Base-by-base conservation (phyloP, 495 filamentous ascomycete species). In the Tuber magnatum region DNA sequence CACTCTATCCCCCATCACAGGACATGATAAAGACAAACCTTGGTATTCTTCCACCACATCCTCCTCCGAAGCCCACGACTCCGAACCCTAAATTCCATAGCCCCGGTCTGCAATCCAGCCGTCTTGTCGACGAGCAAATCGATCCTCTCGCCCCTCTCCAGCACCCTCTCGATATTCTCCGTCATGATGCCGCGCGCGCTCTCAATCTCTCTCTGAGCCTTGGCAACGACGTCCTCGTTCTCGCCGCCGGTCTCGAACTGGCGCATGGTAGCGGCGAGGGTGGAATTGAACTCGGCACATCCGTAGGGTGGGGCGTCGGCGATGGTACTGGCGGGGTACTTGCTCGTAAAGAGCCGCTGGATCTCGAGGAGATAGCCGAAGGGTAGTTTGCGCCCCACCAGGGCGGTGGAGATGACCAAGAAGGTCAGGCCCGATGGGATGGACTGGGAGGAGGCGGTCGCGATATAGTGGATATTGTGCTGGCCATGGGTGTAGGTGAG, bases 1-100 rank as follows among this genome's bases (percentile, higher is more conserved):
- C 51, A 5, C 20, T 51, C 46, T n/a, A 5, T 51, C 22, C 20
- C 22, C 46, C 46, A 8, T 24, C n/a, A 12, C 10, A 14, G 14
- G n/a, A 1, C 9, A 8, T 0, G 51, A 5, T 16, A 28, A 61
- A 12, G 32, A 32, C 71, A 39, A 51, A 94, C 78, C 84, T 96
- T 95, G 32, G 94, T 88, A 85, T 99, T 99, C 91, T 99, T 99
- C 94, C 94, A 99, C 95, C 95, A 99, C 96, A 98, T 98, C 81
- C 89, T 86, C 83, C 95, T 87, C 86, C 94, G 92, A 83, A 99
- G 83, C 0, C 92, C 92, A 43, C 85, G 83, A 70, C 87, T 87
- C 68, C 84, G 81, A 0, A 78, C 71, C 38, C 84, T 81, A 74
- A 86, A 89, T 24, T 84, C 84, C 9, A 70, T 76, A 24, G 86